Evolutionary conservation across 306 rosid species (phyloP).

Genomic region (Corylus avellana): DNA sequence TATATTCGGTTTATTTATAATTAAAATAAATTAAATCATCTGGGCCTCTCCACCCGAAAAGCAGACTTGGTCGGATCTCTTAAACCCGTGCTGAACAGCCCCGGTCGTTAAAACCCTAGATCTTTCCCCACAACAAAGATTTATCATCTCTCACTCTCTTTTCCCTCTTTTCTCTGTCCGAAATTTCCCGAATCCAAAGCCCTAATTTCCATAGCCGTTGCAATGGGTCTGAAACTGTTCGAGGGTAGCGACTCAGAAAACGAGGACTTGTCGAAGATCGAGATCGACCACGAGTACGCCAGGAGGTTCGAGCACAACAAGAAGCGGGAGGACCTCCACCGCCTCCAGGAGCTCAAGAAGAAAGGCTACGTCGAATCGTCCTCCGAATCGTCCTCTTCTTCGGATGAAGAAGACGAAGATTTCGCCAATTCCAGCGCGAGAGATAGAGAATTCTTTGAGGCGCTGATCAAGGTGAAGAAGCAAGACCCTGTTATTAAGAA

Average conservation of each 20-base stretch:
- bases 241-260: slow-evolving; percentile 65
- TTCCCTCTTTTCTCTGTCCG: not conserved
- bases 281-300: slow-evolving; percentile 55
- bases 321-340: slow-evolving; percentile 82
- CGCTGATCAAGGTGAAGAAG: slow-evolving; percentile 66
- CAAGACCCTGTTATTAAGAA: slow-evolving; percentile 62
- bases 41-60: too few relatives aligned
- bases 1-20: too few relatives aligned
- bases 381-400: slow-evolving; percentile 40
- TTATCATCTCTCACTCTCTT: too few relatives aligned
- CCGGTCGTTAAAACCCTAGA: not conserved
- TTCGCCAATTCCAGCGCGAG: slow-evolving; percentile 25
- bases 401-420: slow-evolving; percentile 34
- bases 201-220: not conserved
- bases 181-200: not conserved
- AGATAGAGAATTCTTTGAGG: slow-evolving; percentile 57
- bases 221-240: slow-evolving; percentile 47
- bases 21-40: too few relatives aligned
- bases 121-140: not conserved
- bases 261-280: slow-evolving; percentile 50
- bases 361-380: slow-evolving; percentile 55
- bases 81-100: not conserved
- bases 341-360: slow-evolving; percentile 74
- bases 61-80: too few relatives aligned
- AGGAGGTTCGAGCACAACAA: slow-evolving; percentile 70